Base-by-base conservation (phyloP, 441 rosid genomes). In the Populus hybrid region DNA sequence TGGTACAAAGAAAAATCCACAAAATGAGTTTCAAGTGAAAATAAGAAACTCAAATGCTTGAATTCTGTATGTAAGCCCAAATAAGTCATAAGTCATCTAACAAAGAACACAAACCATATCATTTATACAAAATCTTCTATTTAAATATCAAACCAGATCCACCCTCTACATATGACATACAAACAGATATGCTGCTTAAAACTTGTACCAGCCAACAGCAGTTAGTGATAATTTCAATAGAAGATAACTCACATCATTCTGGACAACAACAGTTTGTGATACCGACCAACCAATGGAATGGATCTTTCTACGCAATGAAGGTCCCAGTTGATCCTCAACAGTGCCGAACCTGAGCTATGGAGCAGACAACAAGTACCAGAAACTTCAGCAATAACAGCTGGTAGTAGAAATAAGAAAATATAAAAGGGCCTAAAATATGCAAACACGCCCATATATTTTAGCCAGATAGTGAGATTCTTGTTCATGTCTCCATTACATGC, bases 341-440 rank as follows among this genome's bases (percentile, higher is more conserved):
- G 88, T 90, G 90, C 97, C 97, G 69, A 86, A 95, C 89, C 98
- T 97, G 98, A 97, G 97, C 98, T 94, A 97, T 92, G 95, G 93
- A 92, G 86, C 93, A 96, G 79, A 91, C 83, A 82, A 74, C 80
- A 53, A 81, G 38, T 53, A 77, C 74, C 14, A 77, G 69, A 75
- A 75, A 80, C 83, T 81, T 84, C 81, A 90, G 78, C 81, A 80
- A 83, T 68, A 77, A 64, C 61, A 50, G 67, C 18, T 1, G 3
- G 14, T 23, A 21, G 74, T 59, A 66, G 30, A 34, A 67, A 71
- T 61, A n/a, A 50, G 67, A 35, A 34, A 40, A 32, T 3, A 80
- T 40, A 38, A 59, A 59, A 6, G 36, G 21, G 20, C n/a, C 24
- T 18, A 66, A 21, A 68, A 16, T 24, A 14, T 30, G 67, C 71